Evolutionary conservation across 805 yeast species (phyloP).

Genomic region (Wickerhamiella siamensis): DNA sequence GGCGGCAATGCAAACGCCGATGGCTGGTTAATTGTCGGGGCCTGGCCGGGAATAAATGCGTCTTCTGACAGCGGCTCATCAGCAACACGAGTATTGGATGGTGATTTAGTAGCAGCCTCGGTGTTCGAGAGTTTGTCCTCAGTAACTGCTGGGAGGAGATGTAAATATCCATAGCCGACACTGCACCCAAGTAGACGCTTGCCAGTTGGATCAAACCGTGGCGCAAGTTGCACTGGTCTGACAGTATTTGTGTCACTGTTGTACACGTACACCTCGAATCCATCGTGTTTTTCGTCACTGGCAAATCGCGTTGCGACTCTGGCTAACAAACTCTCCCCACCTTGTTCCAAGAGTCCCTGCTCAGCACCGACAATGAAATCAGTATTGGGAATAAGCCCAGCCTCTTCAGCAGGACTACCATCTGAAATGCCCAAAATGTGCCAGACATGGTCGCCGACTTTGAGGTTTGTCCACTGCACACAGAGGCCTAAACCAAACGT

Average conservation of each 20-base stretch:
- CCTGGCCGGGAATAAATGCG: background rate
- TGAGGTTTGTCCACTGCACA: conserved; percentile 63
- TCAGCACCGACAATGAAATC: conserved; percentile 83
- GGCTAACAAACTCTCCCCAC: conserved; percentile 72
- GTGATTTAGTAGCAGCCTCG: no score
- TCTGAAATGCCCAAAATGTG: conserved; percentile 63
- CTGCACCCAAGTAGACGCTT: conserved; percentile 82
- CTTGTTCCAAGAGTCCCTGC: conserved; percentile 71
- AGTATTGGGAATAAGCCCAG: conserved; percentile 70
- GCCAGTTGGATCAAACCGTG: conserved; percentile 67
- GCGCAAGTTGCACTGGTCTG: conserved; percentile 73
- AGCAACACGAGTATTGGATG: background rate
- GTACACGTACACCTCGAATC: conserved; percentile 46
- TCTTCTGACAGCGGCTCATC: no score
- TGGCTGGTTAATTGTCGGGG: background rate
- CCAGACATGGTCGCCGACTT: conserved; percentile 72
- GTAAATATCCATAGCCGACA: conserved; percentile 84
- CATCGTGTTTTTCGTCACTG: conserved; percentile 35
- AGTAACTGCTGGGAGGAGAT: conserved; percentile 58
- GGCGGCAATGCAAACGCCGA: no score
- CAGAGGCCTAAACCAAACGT: conserved; percentile 43
- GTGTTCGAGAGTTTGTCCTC: no score
- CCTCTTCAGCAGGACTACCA: conserved; percentile 65
- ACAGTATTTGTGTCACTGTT: conserved; percentile 77
- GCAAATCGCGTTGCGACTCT: conserved; percentile 36